Evolutionary conservation across 116 monocot species (phyloP), one percentile per base, ranked within the genome.

Genomic region (Zostera marina): DNA sequence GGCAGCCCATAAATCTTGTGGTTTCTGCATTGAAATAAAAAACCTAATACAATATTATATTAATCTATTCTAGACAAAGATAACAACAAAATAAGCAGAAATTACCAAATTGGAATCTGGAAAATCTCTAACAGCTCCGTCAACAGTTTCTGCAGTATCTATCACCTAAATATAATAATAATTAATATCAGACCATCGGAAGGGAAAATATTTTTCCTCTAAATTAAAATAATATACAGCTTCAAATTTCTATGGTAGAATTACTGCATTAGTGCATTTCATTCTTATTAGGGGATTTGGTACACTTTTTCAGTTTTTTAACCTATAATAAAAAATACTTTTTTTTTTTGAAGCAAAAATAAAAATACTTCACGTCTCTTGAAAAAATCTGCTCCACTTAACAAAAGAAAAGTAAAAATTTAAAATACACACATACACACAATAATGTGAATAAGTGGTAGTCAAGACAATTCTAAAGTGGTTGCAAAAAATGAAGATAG

Each of bases 41-140:
- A 72, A 44, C 22, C 8, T 0, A 25, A 38, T 38, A 32, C 8
- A 56, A 40, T 32, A 17, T 4, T 19, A 21, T 23, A 59, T 59
- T 20, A 44, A 59, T 42, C 44, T 20, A 64, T 32, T 19, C 19
- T 25, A n/a, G 63, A 47, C 2, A 62, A 45, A 61, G 10, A 52
- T 21, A 39, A 64, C 32, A 53, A 51, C 11, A 40, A 44, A 32
- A 19, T 51, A 11, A n/a, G 44, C 8, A 0, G 40, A 59, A 32
- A 32, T 76, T 74, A 96, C 96, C 85, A 73, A 72, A 73, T 96
- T 89, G 62, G 83, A 85, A 81, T 96, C 96, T 38, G 96, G 96
- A 68, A 96, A 85, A 62, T 96, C 96, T 64, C 81, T 82, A 23
- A 78, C 85, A 68, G 96, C 96, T 66, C 85, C 85, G 77, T 83